Percentiles rank a stretch among this genome's conserved stretches.
These are phyloP conservation scores for Rhytidhysteron rufulum DNA, from an alignment of 2,329 filamentous ascomycete genomes.

Conservation along the genomic window DNA sequence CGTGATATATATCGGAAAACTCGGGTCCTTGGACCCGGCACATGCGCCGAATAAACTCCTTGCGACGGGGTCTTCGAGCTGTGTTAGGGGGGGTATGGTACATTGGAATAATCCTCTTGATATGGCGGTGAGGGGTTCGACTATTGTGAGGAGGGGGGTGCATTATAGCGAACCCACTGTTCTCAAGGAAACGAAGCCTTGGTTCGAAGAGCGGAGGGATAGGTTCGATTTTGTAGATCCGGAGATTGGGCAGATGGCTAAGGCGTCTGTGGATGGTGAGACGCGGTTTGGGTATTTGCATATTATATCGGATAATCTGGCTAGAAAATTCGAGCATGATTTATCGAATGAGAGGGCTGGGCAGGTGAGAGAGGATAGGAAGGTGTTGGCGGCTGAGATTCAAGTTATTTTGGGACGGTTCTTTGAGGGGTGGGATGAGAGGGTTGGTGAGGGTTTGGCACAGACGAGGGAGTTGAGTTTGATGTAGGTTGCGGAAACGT, in stretches of 20 bases:
- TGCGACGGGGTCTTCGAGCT: conserved; percentile 1
- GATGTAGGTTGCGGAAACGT: too few relatives aligned
- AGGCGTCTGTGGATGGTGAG: conserved; percentile 4
- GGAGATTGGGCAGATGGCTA: conserved; percentile 7
- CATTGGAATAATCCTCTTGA: conserved; percentile 5
- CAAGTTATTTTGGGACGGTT: background rate
- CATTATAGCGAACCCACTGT: conserved; percentile 4
- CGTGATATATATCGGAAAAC: conserved; percentile 7
- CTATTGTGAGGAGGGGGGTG: background rate
- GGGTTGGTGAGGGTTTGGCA: too few relatives aligned
- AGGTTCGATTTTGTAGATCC: conserved; percentile 5
- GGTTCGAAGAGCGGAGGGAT: conserved; percentile 1
- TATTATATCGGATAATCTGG: conserved; percentile 7
- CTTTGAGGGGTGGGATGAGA: background rate
- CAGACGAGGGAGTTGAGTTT: too few relatives aligned
- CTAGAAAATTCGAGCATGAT: conserved; percentile 5
- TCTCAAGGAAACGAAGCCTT: conserved; percentile 5
- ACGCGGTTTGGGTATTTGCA: conserved; percentile 6
- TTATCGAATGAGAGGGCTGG: conserved; percentile 4
- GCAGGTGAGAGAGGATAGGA: background rate
- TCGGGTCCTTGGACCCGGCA: background rate
- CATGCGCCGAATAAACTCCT: conserved; percentile 2
- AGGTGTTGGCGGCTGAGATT: background rate
- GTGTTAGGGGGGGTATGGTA: conserved; percentile 2
- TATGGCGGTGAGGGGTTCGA: background rate